phyloP scores from a whole-genome alignment of 1,139 yeast species.

The Eremothecium gossypii region DNA sequence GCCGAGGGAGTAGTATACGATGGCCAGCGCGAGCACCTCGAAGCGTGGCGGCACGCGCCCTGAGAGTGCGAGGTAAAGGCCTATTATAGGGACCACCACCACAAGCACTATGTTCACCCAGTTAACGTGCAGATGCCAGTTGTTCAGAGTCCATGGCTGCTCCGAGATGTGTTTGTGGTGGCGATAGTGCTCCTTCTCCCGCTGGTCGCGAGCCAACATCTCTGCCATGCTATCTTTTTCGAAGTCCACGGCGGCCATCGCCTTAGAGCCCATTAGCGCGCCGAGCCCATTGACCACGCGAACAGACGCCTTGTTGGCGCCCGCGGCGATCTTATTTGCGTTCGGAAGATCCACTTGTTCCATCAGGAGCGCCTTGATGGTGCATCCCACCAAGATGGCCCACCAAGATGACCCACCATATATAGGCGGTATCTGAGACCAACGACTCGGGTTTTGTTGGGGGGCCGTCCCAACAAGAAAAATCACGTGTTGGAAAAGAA shows the following conservation, averaged over 20 bases:
- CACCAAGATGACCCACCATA: too few relatives aligned
- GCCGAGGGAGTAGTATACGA: conserved; percentile 55
- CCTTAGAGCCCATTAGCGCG: conserved; percentile 68
- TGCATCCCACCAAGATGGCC: too few relatives aligned
- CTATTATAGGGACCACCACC: conserved; percentile 57
- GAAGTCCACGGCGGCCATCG: conserved; percentile 57
- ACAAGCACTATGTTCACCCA: conserved; percentile 88
- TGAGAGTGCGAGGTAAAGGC: conserved; percentile 42
- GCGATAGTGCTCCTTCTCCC: conserved; percentile 37
- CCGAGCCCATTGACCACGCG: conserved; percentile 76
- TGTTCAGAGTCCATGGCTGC: conserved; percentile 75
- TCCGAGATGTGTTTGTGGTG: conserved; percentile 71
- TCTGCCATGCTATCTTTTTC: conserved; percentile 48
- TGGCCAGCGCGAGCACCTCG: conserved; percentile 53
- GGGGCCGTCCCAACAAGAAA: too few relatives aligned
- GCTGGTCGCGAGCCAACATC: conserved; percentile 47
- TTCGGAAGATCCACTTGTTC: conserved; percentile 62
- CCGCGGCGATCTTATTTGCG: conserved; percentile 84
- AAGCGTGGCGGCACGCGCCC: conserved; percentile 45
- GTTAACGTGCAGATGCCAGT: conserved; percentile 84
- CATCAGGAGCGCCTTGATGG: conserved; percentile 15
- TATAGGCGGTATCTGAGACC: too few relatives aligned
- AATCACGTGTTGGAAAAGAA: too few relatives aligned
- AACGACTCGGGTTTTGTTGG: too few relatives aligned
- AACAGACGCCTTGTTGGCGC: conserved; percentile 60